Percentiles rank a stretch among this genome's conserved stretches.
phyloP scores from a whole-genome alignment of 768 basidiomycete species.

The Leccinum pellstonianum region DNA sequence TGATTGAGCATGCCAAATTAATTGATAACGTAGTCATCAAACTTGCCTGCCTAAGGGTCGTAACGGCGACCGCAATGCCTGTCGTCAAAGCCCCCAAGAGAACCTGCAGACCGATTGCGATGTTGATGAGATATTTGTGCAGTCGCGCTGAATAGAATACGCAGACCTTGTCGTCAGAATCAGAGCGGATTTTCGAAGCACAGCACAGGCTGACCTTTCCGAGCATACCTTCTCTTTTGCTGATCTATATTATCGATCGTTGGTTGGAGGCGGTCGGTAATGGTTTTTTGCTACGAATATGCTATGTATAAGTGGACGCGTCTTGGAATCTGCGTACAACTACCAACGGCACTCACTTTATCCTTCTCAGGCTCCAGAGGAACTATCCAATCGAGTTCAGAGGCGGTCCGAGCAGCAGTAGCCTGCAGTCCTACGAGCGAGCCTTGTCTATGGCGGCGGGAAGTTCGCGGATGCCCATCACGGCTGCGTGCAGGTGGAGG shows the following conservation, averaged over 20 bases:
- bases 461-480: constrained; percentile 16
- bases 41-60: constrained; percentile 41
- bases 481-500: constrained; percentile 14
- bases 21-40: not conserved
- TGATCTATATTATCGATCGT: constrained; percentile 48
- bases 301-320: not conserved
- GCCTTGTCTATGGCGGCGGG: constrained; percentile 5
- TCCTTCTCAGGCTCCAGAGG: not conserved
- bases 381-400: constrained; percentile 30
- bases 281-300: constrained; percentile 23
- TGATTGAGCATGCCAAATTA: no score
- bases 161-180: constrained; percentile 11
- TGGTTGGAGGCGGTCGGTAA: constrained; percentile 53
- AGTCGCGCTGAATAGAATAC: not conserved
- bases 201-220: constrained; percentile 38
- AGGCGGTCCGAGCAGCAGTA: not conserved
- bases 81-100: constrained; percentile 67
- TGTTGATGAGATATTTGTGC: constrained; percentile 36
- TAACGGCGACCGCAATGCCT: constrained; percentile 51
- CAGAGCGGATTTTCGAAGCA: not conserved
- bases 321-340: not conserved
- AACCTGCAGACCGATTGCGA: constrained; percentile 63
- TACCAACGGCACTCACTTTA: not conserved
- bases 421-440: constrained; percentile 1
- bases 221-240: constrained; percentile 46